These are phyloP conservation scores for Xylariaceae sp. DNA, from an alignment of 2,329 filamentous ascomycete genomes.

Conservation along the genomic window DNA sequence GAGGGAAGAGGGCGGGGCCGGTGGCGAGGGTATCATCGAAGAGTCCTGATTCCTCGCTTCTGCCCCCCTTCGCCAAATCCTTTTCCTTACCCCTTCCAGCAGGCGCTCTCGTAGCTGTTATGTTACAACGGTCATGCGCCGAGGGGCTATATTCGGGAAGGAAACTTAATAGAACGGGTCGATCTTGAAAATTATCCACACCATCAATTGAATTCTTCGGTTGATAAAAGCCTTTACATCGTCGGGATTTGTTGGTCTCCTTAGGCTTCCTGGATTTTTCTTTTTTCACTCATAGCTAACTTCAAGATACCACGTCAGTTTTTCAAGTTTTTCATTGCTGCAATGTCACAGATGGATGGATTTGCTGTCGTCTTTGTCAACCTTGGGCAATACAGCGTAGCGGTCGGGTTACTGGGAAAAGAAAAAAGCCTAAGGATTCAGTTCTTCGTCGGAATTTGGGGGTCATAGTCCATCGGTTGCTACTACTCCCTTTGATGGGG, in stretches of 20 bases:
- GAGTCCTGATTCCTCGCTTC: constrained; percentile 41
- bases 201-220: background rate
- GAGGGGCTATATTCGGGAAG: constrained; percentile 22
- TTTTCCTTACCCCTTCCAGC: constrained; percentile 13
- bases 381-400: constrained; percentile 14
- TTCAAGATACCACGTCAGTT: constrained; percentile 28
- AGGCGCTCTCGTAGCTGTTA: constrained; percentile 12
- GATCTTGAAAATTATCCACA: constrained; percentile 15
- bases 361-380: constrained; percentile 9
- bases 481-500: background rate
- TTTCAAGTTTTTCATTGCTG: constrained; percentile 12
- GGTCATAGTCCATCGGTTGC: constrained; percentile 5
- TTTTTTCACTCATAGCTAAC: constrained; percentile 18
- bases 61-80: background rate
- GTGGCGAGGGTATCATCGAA: constrained; percentile 64
- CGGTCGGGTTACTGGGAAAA: constrained; percentile 14
- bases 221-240: constrained; percentile 2
- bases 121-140: constrained; percentile 18
- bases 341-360: constrained; percentile 14
- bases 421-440: constrained; percentile 11
- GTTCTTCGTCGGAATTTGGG: constrained; percentile 1
- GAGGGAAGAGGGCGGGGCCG: constrained; percentile 80
- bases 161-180: constrained; percentile 8
- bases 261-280: background rate
- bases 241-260: background rate